Percentiles rank a stretch among this genome's conserved stretches.
Conservation (phyloP, 257 asterid species). For the Penstemon newberryi region DNA sequence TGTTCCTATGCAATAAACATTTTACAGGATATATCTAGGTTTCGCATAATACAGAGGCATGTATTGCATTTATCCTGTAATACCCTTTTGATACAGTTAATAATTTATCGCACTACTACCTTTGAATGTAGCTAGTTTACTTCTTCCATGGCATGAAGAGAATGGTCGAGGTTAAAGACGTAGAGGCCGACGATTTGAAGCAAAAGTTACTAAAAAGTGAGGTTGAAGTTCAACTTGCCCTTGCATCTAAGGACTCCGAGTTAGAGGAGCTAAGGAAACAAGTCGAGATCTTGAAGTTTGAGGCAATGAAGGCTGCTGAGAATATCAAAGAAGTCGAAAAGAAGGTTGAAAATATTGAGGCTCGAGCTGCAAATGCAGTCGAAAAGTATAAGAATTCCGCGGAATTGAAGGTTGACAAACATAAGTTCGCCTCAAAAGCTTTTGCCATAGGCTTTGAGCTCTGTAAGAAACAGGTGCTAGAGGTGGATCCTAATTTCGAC, state of each 20-base stretch:
- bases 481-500: slow-evolving; percentile 16
- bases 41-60: too few relatives aligned
- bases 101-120: neutral
- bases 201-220: slow-evolving; percentile 18
- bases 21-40: too few relatives aligned
- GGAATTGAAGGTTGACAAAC: slow-evolving; percentile 10
- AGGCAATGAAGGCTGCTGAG: slow-evolving; percentile 7
- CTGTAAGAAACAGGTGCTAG: slow-evolving; percentile 11
- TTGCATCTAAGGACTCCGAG: slow-evolving; percentile 16
- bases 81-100: too few relatives aligned
- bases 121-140: neutral
- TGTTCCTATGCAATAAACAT: neutral
- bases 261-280: slow-evolving; percentile 14
- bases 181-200: slow-evolving; percentile 11
- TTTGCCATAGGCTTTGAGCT: slow-evolving; percentile 15
- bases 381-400: slow-evolving; percentile 6
- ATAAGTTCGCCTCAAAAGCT: slow-evolving; percentile 16
- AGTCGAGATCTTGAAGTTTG: neutral
- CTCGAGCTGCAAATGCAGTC: slow-evolving; percentile 6
- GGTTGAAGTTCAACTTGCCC: slow-evolving; percentile 19
- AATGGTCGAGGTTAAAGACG: slow-evolving; percentile 5
- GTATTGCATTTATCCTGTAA: too few relatives aligned
- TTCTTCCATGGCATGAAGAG: slow-evolving; percentile 9
- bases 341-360: neutral
- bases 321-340: slow-evolving; percentile 11